Conservation (phyloP, 1,139 yeast genomes). For the Eremothecium cymbalariae region DNA sequence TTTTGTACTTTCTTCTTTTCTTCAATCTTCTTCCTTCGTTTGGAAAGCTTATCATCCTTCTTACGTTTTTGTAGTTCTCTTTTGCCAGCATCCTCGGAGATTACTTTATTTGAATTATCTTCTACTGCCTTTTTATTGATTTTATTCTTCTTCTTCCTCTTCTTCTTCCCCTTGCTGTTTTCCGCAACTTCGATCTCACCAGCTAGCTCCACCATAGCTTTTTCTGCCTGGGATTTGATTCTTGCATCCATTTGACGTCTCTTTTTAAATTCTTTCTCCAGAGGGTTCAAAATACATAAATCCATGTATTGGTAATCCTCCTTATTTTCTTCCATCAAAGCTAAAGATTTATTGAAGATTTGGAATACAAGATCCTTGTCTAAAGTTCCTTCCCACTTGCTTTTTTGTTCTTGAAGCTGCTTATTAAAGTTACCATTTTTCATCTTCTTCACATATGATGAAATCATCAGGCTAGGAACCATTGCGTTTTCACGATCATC, state of each 20-base stretch:
- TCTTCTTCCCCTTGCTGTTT: conserved; percentile 14
- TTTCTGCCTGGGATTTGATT: conserved; percentile 15
- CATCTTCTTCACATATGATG: conserved; percentile 23
- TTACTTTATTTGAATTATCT: conserved; percentile 22
- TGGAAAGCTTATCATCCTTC: conserved; percentile 16
- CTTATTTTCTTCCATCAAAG: conserved; percentile 17
- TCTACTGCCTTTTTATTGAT: conserved; percentile 1
- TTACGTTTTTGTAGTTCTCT: conserved; percentile 25
- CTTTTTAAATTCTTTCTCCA: conserved; percentile 22
- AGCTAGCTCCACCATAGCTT: conserved; percentile 21
- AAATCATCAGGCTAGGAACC: conserved; percentile 17
- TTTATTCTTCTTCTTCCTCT: conserved; percentile 14
- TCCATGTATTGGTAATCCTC: conserved; percentile 20
- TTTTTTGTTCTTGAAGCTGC: conserved; percentile 9
- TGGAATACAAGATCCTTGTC: conserved; percentile 23
- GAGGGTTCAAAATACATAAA: conserved; percentile 23
- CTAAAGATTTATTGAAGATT: conserved; percentile 23
- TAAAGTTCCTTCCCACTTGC: conserved; percentile 20
- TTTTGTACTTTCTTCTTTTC: no score
- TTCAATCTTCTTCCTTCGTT: conserved; percentile 9
- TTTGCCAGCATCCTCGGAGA: conserved; percentile 30
- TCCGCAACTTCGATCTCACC: conserved; percentile 13
- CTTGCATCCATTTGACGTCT: conserved; percentile 13
- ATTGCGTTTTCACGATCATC: conserved; percentile 26
- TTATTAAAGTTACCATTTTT: conserved; percentile 9